Base-by-base conservation (phyloP, 2,329 filamentous ascomycete species). In the Huntiella omanensis region DNA sequence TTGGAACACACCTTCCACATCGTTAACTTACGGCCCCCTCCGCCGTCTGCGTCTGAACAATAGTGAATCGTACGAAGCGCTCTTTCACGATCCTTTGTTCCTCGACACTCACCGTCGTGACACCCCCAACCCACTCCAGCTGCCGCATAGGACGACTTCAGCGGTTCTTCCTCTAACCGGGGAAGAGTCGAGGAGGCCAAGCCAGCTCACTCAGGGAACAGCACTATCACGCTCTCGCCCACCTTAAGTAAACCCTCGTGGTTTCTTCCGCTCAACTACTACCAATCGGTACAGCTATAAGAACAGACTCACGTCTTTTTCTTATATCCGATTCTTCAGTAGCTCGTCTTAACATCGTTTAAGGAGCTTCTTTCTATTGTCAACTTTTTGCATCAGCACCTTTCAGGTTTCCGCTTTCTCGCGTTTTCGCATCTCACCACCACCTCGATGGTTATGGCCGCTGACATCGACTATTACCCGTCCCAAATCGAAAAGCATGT, bases 141-240 rank as follows among this genome's bases (percentile, higher is more conserved):
- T 96, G 91, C 91, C 91, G 91, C 88, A 98, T 98, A 96, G 85
- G 83, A 92, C 82, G 79, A 76, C 76, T 80, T 80, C 77, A 76
- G 75, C 79, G 83, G 82, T 87, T 93, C 88, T 96, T 96, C 88
- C 87, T 94, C 88, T 91, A 70, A 71, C 70, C 66, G 88, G 87
- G 91, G 91, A 88, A 92, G 91, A 91, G 85, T 94, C 86, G 83
- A 85, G 82, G 81, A 88, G 85, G 81, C 84, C 83, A 85, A 82
- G 85, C 80, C 83, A 83, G 77, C 78, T 80, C 74, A 80, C 72
- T 73, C 73, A 83, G 74, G 84, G 80, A 79, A 81, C 84, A 78
- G 81, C 84, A 74, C 83, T 84, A 71, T 82, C 80, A 68, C 93
- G 87, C 70, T 81, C 79, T 67, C 94, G 91, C 73, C 83, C 84